These are phyloP conservation scores for Sporormia fimetaria DNA, from an alignment of 495 filamentous ascomycete genomes.

Conservation along the genomic window DNA sequence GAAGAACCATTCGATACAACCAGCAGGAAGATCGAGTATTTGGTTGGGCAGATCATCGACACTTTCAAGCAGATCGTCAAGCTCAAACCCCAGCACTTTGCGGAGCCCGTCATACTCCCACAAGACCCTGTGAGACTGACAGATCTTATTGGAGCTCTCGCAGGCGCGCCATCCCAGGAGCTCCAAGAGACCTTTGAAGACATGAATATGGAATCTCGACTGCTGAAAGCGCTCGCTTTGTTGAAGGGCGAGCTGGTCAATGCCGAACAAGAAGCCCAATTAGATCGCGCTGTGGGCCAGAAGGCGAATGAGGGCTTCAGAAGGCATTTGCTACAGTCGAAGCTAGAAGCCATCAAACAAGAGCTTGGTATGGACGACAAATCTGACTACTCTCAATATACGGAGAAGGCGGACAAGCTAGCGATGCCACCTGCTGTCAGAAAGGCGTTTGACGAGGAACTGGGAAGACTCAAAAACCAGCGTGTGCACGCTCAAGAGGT, in stretches of 20 bases:
- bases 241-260: constrained; percentile 98
- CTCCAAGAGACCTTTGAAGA: constrained; percentile 87
- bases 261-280: no score
- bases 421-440: constrained; percentile 94
- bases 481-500: constrained; percentile 91
- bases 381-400: no score
- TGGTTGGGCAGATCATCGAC: constrained; percentile 95
- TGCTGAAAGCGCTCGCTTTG: constrained; percentile 80
- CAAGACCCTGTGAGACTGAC: constrained; percentile 90
- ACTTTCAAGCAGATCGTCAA: constrained; percentile 94
- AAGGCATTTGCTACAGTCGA: no score
- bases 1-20: constrained; percentile 83
- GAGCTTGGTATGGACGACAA: constrained; percentile 95
- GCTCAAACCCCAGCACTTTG: constrained; percentile 81
- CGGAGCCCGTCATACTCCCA: no score
- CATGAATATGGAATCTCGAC: constrained; percentile 76
- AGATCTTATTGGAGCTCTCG: constrained; percentile 94
- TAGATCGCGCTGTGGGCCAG: no score
- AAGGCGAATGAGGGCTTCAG: no score
- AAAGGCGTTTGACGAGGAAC: constrained; percentile 95
- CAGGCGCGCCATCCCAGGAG: constrained; percentile 77
- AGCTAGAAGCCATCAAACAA: constrained; percentile 97
- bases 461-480: constrained; percentile 86
- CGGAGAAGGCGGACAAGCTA: constrained; percentile 84
- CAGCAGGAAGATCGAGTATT: constrained; percentile 69